A percentile compares a stretch with the other conserved stretches of the same genome.
These are phyloP conservation scores for Furculomyces boomerangus DNA, from an alignment of 371 early-diverging fungal genomes.

Conservation along the genomic window DNA sequence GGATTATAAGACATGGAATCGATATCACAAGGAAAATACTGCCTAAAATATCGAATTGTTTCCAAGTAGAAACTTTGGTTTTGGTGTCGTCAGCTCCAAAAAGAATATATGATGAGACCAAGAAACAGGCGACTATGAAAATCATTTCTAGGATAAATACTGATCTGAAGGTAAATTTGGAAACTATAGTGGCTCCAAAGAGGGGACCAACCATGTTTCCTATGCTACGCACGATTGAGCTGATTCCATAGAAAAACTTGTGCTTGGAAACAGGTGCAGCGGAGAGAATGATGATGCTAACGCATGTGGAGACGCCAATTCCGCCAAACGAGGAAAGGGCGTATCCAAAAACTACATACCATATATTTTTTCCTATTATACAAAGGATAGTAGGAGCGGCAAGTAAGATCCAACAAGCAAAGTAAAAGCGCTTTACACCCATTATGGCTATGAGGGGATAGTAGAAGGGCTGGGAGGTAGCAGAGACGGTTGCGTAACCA, in stretches of 20 bases:
- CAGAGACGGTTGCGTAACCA: not conserved
- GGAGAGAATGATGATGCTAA: not conserved
- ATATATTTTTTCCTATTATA: not conserved
- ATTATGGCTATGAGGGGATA: not conserved
- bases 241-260: not conserved
- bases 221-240: not conserved
- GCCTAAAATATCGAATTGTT: not conserved
- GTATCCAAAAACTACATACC: not conserved
- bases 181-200: not conserved
- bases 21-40: not conserved
- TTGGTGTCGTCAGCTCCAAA: not conserved
- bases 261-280: not conserved
- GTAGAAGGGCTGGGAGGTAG: not conserved
- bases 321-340: not conserved
- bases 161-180: not conserved
- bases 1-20: not conserved
- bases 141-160: not conserved
- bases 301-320: not conserved
- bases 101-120: not conserved
- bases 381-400: too few relatives aligned
- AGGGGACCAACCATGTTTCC: conserved; percentile 1
- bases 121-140: not conserved
- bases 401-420: not conserved
- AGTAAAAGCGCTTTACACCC: not conserved
- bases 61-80: not conserved